Evolutionary conservation across 208 protist genomes (phyloP), one percentile per base, ranked within the genome.

Genomic region (Leishmania mexicana): DNA sequence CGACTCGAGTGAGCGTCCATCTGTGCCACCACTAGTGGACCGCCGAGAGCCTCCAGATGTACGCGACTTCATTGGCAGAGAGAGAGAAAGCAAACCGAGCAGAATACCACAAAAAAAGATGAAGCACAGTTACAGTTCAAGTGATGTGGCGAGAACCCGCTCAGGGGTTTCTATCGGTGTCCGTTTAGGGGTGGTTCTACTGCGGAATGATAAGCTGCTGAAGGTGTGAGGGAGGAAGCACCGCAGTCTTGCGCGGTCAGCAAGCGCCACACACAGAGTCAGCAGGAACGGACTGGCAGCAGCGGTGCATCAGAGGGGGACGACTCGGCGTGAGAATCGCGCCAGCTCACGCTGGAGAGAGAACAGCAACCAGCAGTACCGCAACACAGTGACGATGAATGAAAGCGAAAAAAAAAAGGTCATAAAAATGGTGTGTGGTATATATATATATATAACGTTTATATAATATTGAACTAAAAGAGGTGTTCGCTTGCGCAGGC

Each of bases 1-100:
- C 60, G 82, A 38, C 54, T 89, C 81, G 57, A 92, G 78, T 13
- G 88, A 83, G 78, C 67, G 73, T 4, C 74, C 67, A 58, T 83
- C 83, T 17, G 83, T 83, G 49, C 75, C 78, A 49, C 57, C 62
- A 17, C 54, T 28, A 11, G 83, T 31, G 67, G 78, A 45, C 5
- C 83, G 71, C 24, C 83, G 78, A 35, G 73, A 53, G 58, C 78
- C 65, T 28, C 64, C 75, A 3, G 74, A 65, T 0, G 75, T 45
- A 4, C 83, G 78, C 17, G 53, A 45, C 83, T 76, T 81, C 82
- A 85, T 85, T 3, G 38, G 1, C 10, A 71, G 19, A n/a, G 3
- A 71, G 10, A 10, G 42, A 40, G 40, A 8, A 10, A 10, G n/a
- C 0, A 15, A 65, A 4, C 2, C n/a, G 0, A 24, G 19, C 58